These are phyloP conservation scores for Epichloe gansuensis DNA, from an alignment of 2,329 filamentous ascomycete species.

Conservation along the genomic window DNA sequence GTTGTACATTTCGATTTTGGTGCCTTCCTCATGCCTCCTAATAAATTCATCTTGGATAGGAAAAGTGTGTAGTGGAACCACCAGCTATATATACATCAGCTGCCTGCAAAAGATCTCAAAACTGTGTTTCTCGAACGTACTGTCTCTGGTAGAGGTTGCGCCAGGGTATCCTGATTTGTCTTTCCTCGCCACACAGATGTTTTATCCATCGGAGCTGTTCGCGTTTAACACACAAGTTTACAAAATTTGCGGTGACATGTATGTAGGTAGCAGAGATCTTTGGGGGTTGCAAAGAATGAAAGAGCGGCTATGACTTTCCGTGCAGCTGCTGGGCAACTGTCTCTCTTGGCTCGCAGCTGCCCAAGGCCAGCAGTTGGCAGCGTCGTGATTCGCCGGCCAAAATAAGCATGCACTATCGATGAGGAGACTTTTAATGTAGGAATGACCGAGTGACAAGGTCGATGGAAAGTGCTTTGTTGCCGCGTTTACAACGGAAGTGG, in stretches of 20 bases:
- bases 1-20: constrained; percentile 22
- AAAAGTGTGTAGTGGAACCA: constrained; percentile 11
- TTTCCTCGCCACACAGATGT: too few relatives aligned
- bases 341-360: background rate
- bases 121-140: background rate
- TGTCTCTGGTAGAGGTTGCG: background rate
- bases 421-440: background rate
- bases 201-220: background rate
- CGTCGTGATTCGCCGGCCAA: background rate
- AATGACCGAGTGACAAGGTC: background rate
- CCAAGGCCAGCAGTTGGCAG: background rate
- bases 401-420: background rate
- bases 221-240: too few relatives aligned
- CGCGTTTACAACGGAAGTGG: background rate
- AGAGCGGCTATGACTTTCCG: background rate
- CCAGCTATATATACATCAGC: constrained; percentile 1
- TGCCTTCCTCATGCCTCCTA: constrained; percentile 18
- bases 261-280: too few relatives aligned
- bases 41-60: constrained; percentile 14
- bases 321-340: background rate
- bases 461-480: background rate
- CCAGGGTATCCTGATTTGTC: too few relatives aligned
- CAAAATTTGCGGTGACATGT: too few relatives aligned
- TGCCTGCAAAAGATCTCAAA: background rate
- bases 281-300: too few relatives aligned